A percentile compares a stretch with the other conserved stretches of the same genome.
Conservation (phyloP, 2,329 filamentous ascomycete genomes). For the Aureobasidium sp. region DNA sequence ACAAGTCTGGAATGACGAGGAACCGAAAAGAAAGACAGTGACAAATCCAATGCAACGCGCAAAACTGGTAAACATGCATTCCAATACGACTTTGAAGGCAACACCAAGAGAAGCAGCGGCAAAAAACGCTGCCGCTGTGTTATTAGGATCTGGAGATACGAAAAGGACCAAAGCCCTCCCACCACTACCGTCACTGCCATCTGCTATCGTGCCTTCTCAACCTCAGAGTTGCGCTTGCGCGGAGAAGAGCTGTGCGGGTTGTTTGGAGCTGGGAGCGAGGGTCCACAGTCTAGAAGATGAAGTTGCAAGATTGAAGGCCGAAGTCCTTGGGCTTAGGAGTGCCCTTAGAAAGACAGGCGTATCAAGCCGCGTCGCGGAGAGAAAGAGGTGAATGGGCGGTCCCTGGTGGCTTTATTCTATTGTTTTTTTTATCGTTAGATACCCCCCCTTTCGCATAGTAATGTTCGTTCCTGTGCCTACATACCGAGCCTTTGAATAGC, state of each 20-base stretch:
- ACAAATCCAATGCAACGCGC: neutral
- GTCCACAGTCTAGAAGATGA: slow-evolving; percentile 11
- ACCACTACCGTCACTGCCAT: neutral
- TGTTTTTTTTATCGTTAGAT: neutral
- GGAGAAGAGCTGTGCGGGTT: neutral
- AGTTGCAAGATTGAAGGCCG: slow-evolving; percentile 10
- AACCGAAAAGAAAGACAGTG: neutral
- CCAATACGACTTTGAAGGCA: neutral
- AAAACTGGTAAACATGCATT: neutral
- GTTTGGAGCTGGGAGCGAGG: neutral
- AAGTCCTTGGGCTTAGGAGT: slow-evolving; percentile 14
- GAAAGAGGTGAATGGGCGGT: neutral
- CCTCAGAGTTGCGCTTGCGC: neutral
- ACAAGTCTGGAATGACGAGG: neutral
- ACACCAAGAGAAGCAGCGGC: neutral
- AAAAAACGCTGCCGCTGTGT: neutral
- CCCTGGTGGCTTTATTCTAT: neutral
- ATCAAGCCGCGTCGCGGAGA: neutral
- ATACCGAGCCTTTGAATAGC: too few species aligned
- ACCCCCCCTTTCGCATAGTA: neutral
- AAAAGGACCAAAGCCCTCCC: neutral
- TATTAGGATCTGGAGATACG: neutral
- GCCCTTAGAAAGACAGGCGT: slow-evolving; percentile 2
- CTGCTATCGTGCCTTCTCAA: neutral
- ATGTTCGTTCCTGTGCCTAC: neutral